phyloP scores from a whole-genome alignment of 345 rosid species.

The Melastoma malabathricum region DNA sequence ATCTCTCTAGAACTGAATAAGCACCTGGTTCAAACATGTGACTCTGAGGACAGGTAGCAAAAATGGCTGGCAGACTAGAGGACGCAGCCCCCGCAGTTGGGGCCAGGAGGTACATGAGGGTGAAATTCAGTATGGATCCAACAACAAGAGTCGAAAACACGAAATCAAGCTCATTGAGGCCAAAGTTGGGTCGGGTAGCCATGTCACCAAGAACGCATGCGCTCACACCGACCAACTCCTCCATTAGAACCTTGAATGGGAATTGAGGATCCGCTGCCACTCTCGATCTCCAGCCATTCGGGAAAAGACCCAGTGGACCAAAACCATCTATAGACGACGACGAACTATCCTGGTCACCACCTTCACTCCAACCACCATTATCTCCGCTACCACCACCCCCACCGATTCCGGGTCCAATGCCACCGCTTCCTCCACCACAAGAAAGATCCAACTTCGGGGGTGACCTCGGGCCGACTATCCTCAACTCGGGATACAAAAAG shows the following conservation, averaged over 20 bases:
- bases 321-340: conserved; percentile 12
- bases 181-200: conserved; percentile 96
- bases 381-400: conserved; percentile 14
- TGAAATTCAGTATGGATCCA: conserved; percentile 76
- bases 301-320: conserved; percentile 52
- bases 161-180: conserved; percentile 84
- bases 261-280: conserved; percentile 94
- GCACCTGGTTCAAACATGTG: conserved; percentile 89
- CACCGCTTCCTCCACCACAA: conserved; percentile 33
- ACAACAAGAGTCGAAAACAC: conserved; percentile 88
- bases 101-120: conserved; percentile 86
- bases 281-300: conserved; percentile 80
- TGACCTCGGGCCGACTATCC: neutral
- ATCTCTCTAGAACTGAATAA: conserved; percentile 32
- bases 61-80: conserved; percentile 48
- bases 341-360: conserved; percentile 15
- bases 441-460: conserved; percentile 9
- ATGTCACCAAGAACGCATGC: conserved; percentile 88
- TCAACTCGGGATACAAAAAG: conserved; percentile 2
- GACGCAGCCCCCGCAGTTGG: conserved; percentile 41
- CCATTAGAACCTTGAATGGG: conserved; percentile 93
- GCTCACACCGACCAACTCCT: conserved; percentile 78
- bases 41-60: conserved; percentile 64
- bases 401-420: conserved; percentile 19
- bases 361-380: conserved; percentile 14